Evolutionary conservation across 179 eudicot genomes (phyloP).

Genomic region (Spergularia azorica): DNA sequence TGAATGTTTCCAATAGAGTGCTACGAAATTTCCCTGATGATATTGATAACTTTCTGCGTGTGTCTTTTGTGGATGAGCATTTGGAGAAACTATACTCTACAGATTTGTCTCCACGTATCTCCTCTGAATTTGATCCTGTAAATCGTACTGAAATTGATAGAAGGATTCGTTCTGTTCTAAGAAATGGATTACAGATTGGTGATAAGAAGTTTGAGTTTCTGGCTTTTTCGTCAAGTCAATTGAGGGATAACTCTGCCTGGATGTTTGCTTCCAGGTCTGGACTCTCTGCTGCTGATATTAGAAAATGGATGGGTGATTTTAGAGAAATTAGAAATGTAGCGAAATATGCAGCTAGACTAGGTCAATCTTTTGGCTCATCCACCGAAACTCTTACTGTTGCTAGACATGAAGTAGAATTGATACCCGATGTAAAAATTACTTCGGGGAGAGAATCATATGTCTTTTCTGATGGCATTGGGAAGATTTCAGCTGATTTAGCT

Average conservation of each 20-base stretch:
- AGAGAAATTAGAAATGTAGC: conserved; percentile 70
- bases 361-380: conserved; percentile 92
- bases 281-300: conserved; percentile 58
- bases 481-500: conserved; percentile 85
- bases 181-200: conserved; percentile 63
- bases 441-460: conserved; percentile 37
- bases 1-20: conserved; percentile 81
- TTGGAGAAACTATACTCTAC: conserved; percentile 65
- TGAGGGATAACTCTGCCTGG: conserved; percentile 91
- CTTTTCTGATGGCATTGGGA: conserved; percentile 99
- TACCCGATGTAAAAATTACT: conserved; percentile 54
- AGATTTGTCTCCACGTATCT: conserved; percentile 58
- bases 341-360: conserved; percentile 93
- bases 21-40: conserved; percentile 50
- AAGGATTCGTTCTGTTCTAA: conserved; percentile 58
- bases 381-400: conserved; percentile 72
- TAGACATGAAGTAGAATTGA: conserved; percentile 53
- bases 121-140: conserved; percentile 28
- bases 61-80: conserved; percentile 89
- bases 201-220: conserved; percentile 79
- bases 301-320: conserved; percentile 91
- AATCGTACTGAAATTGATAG: conserved; percentile 53
- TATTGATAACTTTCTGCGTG: conserved; percentile 79
- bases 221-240: conserved; percentile 93
- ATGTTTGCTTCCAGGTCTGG: conserved; percentile 83